Evolutionary conservation across 768 basidiomycete species (phyloP), one percentile per base, ranked within the genome.

Genomic region (Podaxis rugospora): DNA sequence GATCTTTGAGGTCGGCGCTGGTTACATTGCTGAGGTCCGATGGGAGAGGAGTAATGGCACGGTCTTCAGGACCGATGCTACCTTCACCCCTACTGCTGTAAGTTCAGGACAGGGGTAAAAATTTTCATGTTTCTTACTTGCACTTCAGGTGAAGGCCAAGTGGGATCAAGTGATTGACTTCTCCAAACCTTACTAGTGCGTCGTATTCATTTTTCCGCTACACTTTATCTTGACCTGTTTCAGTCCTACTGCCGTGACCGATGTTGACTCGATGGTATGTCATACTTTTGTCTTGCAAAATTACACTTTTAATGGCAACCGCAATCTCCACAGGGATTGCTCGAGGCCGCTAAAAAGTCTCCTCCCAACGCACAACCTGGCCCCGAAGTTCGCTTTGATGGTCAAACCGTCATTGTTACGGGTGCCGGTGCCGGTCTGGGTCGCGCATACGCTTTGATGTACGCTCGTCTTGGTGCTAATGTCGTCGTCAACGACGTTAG

Each of bases 371-470:
- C 77, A 25, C 92, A 93, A 70, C 78, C 84, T 10, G 80, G 83
- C 0, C 80, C 89, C 0, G 79, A 81, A 47, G 86, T 98, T 59
- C 84, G 87, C 6, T 98, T 90, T 70, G 90, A 92, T 62, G 90
- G 87, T 14, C 89, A 98, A 77, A 96, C 94, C 10, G 92, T 91
- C 62, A 87, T 99, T 67, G 83, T 98, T 66, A 98, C 97, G 2
- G 97, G 96, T 40, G 92, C 95, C 5, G 96, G 96, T 44, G 93
- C 90, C 27, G 97, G 96, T 55, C 86, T 99, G 32, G 97, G 97
- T 16, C 87, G 97, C 28, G 84, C 85, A 1, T 97, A 98, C 69
- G 92, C 97, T 0, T 80, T 89, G 46, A 92, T 98, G 91, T 98
- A 90, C 69, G 92, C 83, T 25, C 86, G 83, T 57, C 85, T 95